A percentile compares a stretch with the other conserved stretches of the same genome.
These are phyloP conservation scores for Pezicula radicicola DNA, from an alignment of 2,329 filamentous ascomycete species.

Conservation along the genomic window DNA sequence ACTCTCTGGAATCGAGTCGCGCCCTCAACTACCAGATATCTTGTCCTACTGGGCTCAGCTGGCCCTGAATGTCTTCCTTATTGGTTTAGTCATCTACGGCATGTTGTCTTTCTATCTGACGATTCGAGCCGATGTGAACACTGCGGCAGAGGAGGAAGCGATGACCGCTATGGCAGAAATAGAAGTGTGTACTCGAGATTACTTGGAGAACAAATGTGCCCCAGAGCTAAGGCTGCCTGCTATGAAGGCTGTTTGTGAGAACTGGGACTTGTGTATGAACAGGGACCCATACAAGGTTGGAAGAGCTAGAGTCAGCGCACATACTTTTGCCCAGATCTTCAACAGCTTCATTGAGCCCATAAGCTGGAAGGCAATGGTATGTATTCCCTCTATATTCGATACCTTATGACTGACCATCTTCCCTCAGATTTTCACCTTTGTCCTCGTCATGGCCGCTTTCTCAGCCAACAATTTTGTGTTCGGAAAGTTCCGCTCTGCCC, in stretches of 20 bases:
- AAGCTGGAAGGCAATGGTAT: slow-evolving; percentile 76
- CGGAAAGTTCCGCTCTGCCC: slow-evolving; percentile 28
- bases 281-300: slow-evolving; percentile 76
- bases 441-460: slow-evolving; percentile 44
- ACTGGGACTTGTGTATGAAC: slow-evolving; percentile 87
- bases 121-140: slow-evolving; percentile 32
- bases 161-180: slow-evolving; percentile 71
- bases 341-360: slow-evolving; percentile 92
- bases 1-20: slow-evolving; percentile 60
- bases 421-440: slow-evolving; percentile 48
- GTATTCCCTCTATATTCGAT: slow-evolving; percentile 17
- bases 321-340: slow-evolving; percentile 88
- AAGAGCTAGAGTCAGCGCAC: slow-evolving; percentile 75
- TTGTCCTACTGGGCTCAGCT: slow-evolving; percentile 66
- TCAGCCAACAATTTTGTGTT: slow-evolving; percentile 50
- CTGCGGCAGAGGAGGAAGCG: slow-evolving; percentile 57
- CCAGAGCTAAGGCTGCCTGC: slow-evolving; percentile 66
- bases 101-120: slow-evolving; percentile 27
- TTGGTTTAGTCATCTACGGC: slow-evolving; percentile 37
- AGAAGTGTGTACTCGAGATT: slow-evolving; percentile 69
- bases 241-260: slow-evolving; percentile 67
- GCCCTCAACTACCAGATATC: slow-evolving; percentile 63
- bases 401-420: slow-evolving; percentile 11
- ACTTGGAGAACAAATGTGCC: slow-evolving; percentile 71
- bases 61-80: slow-evolving; percentile 44